Base-by-base conservation (phyloP, 2,329 filamentous ascomycete species). In the Podosphaera xanthii region DNA sequence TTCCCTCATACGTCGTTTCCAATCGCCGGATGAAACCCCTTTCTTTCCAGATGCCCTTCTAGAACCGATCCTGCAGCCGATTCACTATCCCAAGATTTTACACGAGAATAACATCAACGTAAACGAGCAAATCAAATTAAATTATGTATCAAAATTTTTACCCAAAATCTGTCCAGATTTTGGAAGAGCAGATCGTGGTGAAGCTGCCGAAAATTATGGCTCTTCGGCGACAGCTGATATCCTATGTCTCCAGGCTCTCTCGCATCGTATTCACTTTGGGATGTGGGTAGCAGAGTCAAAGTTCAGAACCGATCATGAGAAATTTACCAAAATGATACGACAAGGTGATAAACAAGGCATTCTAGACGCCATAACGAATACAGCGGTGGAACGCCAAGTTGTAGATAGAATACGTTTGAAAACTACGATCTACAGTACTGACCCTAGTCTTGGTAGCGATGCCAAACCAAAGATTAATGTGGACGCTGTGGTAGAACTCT, bases 261-360 rank as follows among this genome's bases (percentile, higher is more conserved):
- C 87, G 46, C 79, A 91, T 49, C 78, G 92, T 59, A 92, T 98
- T 65, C 92, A 98, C 72, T 98, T 95, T 73, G 92, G 92, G 65
- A 98, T 97, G 74, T 97, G 97, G 68, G 92, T 98, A 7, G 92
- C 92, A 50, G 92, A 98, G 76, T 83, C 84, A 61, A 98, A 98
- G 74, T 98, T 96, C 72, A 79, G 80, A 66, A 83, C 85, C 54
- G 87, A 97, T 65, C 78, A 82, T 36, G 87, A 90, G 66, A 79
- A 75, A 62, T 98, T 91, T 70, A 90, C 86, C 4, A 76, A 76
- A 62, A 72, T 97, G 71, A 97, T 98, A 73, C 82, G 83, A 70
- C 84, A 81, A 1, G 82, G 77, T 62, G 90, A 98, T 71, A 77
- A 86, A 4, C 75, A 82, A 59, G 91, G 84, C 1, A 91, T 98